Conservation (phyloP, 768 basidiomycete species). For the Megacollybia marginata region DNA sequence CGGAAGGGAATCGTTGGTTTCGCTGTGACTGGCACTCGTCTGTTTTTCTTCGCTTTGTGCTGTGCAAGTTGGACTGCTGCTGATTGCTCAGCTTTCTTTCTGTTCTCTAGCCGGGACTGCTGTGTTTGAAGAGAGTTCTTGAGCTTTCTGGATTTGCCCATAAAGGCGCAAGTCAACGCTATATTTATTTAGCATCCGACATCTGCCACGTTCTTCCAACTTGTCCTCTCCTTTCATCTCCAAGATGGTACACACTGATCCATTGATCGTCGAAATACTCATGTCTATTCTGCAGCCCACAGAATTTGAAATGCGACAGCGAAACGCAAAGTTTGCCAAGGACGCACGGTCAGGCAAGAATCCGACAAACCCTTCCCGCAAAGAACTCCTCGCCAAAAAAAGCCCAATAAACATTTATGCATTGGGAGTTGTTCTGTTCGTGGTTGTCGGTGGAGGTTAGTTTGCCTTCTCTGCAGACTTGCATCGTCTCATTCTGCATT, state of each 20-base stretch:
- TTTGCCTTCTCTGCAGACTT: slow-evolving; percentile 4
- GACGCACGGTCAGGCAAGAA: slow-evolving; percentile 72
- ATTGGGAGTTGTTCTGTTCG: slow-evolving; percentile 66
- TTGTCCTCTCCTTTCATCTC: slow-evolving; percentile 8
- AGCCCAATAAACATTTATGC: slow-evolving; percentile 75
- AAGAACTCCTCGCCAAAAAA: slow-evolving; percentile 62
- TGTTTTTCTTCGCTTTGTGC: slow-evolving; percentile 15
- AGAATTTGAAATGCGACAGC: slow-evolving; percentile 74
- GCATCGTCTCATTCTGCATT: neutral
- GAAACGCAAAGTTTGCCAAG: slow-evolving; percentile 75
- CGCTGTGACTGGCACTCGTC: slow-evolving; percentile 28
- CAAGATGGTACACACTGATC: slow-evolving; percentile 20
- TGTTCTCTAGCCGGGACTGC: slow-evolving; percentile 55
- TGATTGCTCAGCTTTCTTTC: slow-evolving; percentile 43
- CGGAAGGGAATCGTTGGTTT: slow-evolving; percentile 58
- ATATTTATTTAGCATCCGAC: neutral
- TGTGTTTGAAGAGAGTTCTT: slow-evolving; percentile 66
- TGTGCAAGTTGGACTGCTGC: slow-evolving; percentile 31
- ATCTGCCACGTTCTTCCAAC: neutral
- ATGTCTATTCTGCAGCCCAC: slow-evolving; percentile 44
- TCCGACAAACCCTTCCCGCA: slow-evolving; percentile 61
- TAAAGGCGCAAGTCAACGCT: slow-evolving; percentile 1
- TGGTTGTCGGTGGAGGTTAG: slow-evolving; percentile 75
- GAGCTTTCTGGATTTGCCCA: slow-evolving; percentile 47
- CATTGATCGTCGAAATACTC: neutral